Evolutionary conservation across 2,329 filamentous ascomycete species (phyloP), one percentile per base, ranked within the genome.

Genomic region (Alternaria longipes): DNA sequence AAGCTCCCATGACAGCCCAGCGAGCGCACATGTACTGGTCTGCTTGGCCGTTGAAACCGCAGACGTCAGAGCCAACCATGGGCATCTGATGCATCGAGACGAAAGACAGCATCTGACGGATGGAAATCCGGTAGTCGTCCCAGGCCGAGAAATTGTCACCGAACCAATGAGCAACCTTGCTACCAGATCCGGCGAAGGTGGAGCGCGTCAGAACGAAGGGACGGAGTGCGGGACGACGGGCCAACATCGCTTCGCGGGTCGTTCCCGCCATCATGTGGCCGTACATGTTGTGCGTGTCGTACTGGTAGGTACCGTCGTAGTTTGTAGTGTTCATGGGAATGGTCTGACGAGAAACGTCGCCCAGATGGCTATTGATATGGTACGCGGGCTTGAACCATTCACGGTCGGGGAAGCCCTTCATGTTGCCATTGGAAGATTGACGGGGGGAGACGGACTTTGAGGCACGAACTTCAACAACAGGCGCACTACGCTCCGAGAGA

Each of bases 251-350:
- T 12, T 84, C 77, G 54, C 87, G 85, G 0, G 89, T 91, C 5
- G 86, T 81, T 18, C 83, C 79, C 1, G 89, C 90, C 91, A 93
- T 94, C 88, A 92, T 84, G 70, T 86, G 86, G 1, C 91, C 91
- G 74, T 91, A 93, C 1, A 93, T 78, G 68, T 93, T 93, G 75
- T 94, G 91, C 0, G 88, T 91, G 67, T 94, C 91, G 72, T 91
- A 92, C 76, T 91, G 87, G 20, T 83, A 82, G 38, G 89, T 80
- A 1, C 90, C 90, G 59, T 90, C 89, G 42, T 87, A 83, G 74
- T 92, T 90, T 8, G 89, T 84, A 8, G 92, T 79, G 71, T 92
- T 86, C 0, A 90, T 91, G 64, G 87, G 83, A 54, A 92, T 85
- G 0, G 90, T 84, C 49, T 71, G 71, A 58, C 81, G 78, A 6